phyloP scores from a whole-genome alignment of 495 filamentous ascomycete genomes.

The Copromyces sp. region DNA sequence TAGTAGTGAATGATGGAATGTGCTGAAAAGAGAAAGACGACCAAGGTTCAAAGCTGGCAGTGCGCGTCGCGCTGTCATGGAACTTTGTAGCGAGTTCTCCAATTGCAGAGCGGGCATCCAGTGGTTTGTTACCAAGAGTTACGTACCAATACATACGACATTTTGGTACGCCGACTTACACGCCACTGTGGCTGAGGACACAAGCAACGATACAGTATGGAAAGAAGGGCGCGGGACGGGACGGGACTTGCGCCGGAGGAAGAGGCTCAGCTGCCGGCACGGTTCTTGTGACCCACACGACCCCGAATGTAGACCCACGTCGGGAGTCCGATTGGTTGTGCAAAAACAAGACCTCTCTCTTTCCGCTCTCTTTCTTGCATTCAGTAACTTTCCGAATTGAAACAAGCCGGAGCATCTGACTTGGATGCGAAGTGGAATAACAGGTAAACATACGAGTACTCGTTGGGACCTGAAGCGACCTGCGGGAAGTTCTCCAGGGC shows the following conservation, averaged over 20 bases:
- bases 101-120: background rate
- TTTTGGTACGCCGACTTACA: background rate
- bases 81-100: background rate
- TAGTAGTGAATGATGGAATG: background rate
- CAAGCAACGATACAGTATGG: background rate
- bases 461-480: background rate
- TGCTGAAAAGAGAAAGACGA: background rate
- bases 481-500: background rate
- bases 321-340: background rate
- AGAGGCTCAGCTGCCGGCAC: background rate
- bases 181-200: constrained; percentile 5
- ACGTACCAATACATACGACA: background rate
- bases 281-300: background rate
- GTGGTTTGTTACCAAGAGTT: background rate
- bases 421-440: background rate
- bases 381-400: background rate
- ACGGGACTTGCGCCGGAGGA: background rate
- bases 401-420: background rate
- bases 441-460: background rate
- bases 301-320: background rate
- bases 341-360: background rate
- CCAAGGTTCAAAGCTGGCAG: background rate
- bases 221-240: background rate
- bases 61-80: background rate
- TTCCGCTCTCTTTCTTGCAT: background rate